Conservation (phyloP, 805 yeast genomes). For the Wickerhamiella vanderwaltii region DNA sequence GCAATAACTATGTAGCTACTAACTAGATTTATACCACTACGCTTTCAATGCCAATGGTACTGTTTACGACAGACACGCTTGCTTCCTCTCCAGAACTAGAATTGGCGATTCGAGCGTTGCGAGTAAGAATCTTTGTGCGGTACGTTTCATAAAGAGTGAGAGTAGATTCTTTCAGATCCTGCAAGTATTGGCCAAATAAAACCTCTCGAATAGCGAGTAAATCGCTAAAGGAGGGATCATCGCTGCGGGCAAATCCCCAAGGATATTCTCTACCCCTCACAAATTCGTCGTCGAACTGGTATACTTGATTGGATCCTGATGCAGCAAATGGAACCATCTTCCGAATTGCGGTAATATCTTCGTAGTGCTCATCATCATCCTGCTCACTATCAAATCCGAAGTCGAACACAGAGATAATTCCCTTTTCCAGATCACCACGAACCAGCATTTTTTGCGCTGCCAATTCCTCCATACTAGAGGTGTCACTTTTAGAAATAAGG, state of each 20-base stretch:
- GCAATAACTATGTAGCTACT: no score
- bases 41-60: no score
- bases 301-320: slow-evolving; percentile 37
- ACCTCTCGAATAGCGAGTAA: slow-evolving; percentile 45
- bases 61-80: no score
- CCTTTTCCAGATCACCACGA: slow-evolving; percentile 44
- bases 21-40: no score
- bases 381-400: slow-evolving; percentile 58
- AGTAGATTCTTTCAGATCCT: slow-evolving; percentile 52
- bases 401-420: slow-evolving; percentile 50
- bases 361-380: slow-evolving; percentile 32
- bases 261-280: slow-evolving; percentile 46
- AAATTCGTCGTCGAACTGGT: slow-evolving; percentile 25
- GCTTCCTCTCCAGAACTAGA: no score
- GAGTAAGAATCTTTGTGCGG: slow-evolving; percentile 52
- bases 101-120: no score
- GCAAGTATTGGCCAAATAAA: slow-evolving; percentile 60
- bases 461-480: slow-evolving; percentile 55
- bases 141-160: slow-evolving; percentile 42
- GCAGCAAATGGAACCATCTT: slow-evolving; percentile 47
- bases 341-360: slow-evolving; percentile 31
- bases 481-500: slow-evolving; percentile 68
- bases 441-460: slow-evolving; percentile 41
- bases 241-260: slow-evolving; percentile 51
- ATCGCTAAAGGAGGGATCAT: slow-evolving; percentile 31